Evolutionary conservation across 331 rosid species (phyloP).

Genomic region (Pyrus hybrid): DNA sequence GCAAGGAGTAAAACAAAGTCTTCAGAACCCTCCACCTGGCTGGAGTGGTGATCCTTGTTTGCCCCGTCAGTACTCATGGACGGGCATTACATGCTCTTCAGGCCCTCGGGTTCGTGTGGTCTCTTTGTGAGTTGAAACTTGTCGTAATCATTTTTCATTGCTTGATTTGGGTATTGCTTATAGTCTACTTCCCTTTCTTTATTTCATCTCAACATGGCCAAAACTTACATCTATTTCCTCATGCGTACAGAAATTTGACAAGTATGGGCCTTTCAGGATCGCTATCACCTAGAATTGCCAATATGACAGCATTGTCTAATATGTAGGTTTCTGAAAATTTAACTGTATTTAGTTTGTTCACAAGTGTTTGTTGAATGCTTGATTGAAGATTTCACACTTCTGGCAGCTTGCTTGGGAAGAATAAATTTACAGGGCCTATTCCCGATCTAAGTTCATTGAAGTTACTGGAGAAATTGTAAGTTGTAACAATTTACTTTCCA

Average conservation of each 20-base stretch:
- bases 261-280: constrained; percentile 78
- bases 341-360: constrained; percentile 8
- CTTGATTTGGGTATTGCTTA: constrained; percentile 2
- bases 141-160: background rate
- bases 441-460: constrained; percentile 65
- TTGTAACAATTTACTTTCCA: constrained; percentile 1
- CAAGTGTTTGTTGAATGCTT: constrained; percentile 16
- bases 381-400: constrained; percentile 10
- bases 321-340: constrained; percentile 41
- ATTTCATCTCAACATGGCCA: background rate
- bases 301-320: constrained; percentile 71
- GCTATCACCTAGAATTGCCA: constrained; percentile 63
- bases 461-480: constrained; percentile 70
- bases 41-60: constrained; percentile 95
- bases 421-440: constrained; percentile 70
- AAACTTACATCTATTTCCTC: constrained; percentile 10
- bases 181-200: constrained; percentile 4
- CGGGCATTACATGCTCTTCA: constrained; percentile 71
- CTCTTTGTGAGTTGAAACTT: constrained; percentile 56
- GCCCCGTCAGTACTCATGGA: constrained; percentile 85
- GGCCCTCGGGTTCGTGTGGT: constrained; percentile 63
- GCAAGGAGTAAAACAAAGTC: constrained; percentile 33
- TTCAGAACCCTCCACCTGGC: constrained; percentile 56
- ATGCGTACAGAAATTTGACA: constrained; percentile 70
- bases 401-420: constrained; percentile 80